Evolutionary conservation across 208 protist genomes (phyloP).

Genomic region (Leishmania mexicana): DNA sequence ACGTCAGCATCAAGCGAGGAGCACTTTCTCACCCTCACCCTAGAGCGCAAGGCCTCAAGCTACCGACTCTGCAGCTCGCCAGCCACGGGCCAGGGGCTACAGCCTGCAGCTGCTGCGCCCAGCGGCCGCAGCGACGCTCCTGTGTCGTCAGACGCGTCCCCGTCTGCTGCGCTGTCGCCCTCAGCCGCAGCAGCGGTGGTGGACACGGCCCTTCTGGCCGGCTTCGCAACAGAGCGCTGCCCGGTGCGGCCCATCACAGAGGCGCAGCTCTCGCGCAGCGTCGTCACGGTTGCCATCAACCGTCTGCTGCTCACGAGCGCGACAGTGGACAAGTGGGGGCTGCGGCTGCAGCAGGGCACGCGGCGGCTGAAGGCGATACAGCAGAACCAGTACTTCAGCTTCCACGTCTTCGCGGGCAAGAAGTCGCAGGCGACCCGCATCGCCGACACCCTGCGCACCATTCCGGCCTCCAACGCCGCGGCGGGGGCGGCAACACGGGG

Average conservation of each 20-base stretch:
- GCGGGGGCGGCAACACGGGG: background rate
- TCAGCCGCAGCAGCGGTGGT: background rate
- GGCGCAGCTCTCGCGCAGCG: conserved; percentile 34
- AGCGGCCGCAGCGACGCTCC: background rate
- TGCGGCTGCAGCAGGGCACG: conserved; percentile 65
- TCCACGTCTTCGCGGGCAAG: conserved; percentile 77
- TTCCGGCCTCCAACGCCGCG: background rate
- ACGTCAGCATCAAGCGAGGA: background rate
- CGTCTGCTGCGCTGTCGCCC: background rate
- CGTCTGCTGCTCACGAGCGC: conserved; percentile 35
- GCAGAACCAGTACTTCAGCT: conserved; percentile 58
- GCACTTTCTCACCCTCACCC: conserved; percentile 21
- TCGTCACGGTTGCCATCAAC: conserved; percentile 78
- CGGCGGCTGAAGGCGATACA: conserved; percentile 54
- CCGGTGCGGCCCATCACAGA: conserved; percentile 32
- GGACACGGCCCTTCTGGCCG: conserved; percentile 26
- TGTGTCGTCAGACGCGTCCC: background rate
- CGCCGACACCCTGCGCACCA: conserved; percentile 48
- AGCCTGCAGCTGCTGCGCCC: background rate
- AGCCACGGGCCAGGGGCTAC: background rate
- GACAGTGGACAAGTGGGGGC: conserved; percentile 64
- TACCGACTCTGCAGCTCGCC: conserved; percentile 24
- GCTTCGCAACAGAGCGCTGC: conserved; percentile 27
- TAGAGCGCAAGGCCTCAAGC: conserved; percentile 30
- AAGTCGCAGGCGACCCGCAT: conserved; percentile 63